Evolutionary conservation across 495 filamentous ascomycete species (phyloP).

Genomic region (Ramalina intermedia): DNA sequence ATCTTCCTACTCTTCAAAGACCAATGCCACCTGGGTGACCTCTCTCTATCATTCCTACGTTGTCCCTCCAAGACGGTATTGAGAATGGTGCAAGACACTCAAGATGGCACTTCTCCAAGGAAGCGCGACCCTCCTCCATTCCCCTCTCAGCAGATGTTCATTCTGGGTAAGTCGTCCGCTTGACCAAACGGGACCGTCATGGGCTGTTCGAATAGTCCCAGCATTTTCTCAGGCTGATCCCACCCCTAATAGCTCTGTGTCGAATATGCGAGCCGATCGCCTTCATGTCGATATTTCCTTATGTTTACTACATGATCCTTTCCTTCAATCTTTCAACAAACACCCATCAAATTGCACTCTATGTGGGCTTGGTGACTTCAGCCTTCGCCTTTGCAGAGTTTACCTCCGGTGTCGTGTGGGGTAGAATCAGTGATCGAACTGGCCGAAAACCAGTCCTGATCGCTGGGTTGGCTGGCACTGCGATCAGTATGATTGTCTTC

Average conservation of each 20-base stretch:
- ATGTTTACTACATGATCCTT: slow-evolving; percentile 95
- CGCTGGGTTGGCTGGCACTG: slow-evolving; percentile 75
- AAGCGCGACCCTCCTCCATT: not conserved
- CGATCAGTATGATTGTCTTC: slow-evolving; percentile 85
- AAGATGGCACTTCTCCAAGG: not conserved
- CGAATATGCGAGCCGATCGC: slow-evolving; percentile 97
- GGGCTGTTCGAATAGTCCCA: not conserved
- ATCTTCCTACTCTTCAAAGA: too few relatives aligned
- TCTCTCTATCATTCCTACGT: not conserved
- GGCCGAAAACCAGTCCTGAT: slow-evolving; percentile 88
- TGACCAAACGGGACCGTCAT: not conserved
- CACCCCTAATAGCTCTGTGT: slow-evolving; percentile 51
- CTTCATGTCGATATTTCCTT: slow-evolving; percentile 99
- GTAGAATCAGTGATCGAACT: slow-evolving; percentile 77
- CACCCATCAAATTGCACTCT: slow-evolving; percentile 69
- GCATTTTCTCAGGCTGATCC: slow-evolving; percentile 21
- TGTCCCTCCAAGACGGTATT: not conserved
- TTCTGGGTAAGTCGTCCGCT: slow-evolving; percentile 7
- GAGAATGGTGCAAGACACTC: not conserved
- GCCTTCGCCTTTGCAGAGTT: slow-evolving; percentile 95
- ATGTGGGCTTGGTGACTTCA: slow-evolving; percentile 92
- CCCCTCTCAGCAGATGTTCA: slow-evolving; percentile 7
- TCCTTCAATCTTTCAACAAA: slow-evolving; percentile 75
- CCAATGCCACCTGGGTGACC: not conserved
- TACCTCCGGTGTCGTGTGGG: slow-evolving; percentile 81